Evolutionary conservation across 192 early-diverging fungal species (phyloP).

Genomic region (Backusella circina): DNA sequence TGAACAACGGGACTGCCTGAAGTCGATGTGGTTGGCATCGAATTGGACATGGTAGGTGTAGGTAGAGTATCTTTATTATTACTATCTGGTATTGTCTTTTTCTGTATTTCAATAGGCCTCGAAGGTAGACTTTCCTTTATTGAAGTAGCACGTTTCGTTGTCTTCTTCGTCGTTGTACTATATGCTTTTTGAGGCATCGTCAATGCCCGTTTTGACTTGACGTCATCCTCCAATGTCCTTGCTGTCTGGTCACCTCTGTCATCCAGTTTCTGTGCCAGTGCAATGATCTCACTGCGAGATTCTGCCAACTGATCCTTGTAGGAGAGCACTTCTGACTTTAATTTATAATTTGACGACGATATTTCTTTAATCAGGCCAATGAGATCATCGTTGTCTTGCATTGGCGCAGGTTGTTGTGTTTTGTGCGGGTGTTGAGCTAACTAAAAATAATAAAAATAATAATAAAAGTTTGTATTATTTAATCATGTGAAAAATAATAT

Average conservation of each 20-base stretch:
- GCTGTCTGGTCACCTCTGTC: not conserved
- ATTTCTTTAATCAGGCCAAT: slow-evolving; percentile 54
- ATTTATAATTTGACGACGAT: slow-evolving; percentile 48
- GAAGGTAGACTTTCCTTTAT: not conserved
- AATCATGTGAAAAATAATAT: not conserved
- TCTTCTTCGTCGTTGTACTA: not conserved
- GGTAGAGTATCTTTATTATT: not conserved
- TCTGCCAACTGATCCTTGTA: slow-evolving; percentile 9
- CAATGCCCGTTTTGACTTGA: not conserved
- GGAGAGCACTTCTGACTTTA: slow-evolving; percentile 35
- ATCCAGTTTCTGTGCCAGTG: not conserved
- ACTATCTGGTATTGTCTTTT: not conserved
- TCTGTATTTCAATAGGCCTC: not conserved
- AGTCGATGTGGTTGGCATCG: slow-evolving; percentile 4
- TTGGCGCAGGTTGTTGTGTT: not conserved
- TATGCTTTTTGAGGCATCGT: not conserved
- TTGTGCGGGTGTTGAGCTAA: not conserved
- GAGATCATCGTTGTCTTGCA: slow-evolving; percentile 34
- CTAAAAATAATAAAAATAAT: not conserved
- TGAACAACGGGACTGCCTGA: slow-evolving; percentile 10
- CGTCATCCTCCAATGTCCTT: not conserved
- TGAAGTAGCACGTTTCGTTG: not conserved
- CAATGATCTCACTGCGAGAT: not conserved
- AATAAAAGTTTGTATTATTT: not conserved
- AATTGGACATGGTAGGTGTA: not conserved